Conservation (phyloP, 306 rosid species). For the Sesbania bispinosa region DNA sequence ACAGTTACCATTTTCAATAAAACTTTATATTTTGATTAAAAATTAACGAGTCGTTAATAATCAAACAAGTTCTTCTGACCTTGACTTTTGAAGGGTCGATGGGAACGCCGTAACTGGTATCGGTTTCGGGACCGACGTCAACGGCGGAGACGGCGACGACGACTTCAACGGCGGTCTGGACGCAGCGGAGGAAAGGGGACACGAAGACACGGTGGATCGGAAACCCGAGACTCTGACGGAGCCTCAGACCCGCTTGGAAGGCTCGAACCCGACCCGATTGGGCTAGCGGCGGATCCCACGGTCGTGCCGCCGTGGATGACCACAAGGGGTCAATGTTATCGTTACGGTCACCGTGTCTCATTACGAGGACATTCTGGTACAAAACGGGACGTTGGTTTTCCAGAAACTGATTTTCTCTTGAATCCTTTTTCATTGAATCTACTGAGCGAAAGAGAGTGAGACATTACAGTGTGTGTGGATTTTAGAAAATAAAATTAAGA, state of each 20-base stretch:
- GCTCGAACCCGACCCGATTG: constrained; percentile 54
- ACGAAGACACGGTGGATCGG: constrained; percentile 66
- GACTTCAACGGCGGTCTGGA: constrained; percentile 63
- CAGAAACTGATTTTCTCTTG: neutral
- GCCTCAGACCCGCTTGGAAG: constrained; percentile 38
- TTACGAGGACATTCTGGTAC: constrained; percentile 66
- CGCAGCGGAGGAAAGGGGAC: constrained; percentile 87
- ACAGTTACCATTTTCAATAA: neutral
- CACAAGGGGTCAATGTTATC: constrained; percentile 64
- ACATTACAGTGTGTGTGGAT: neutral
- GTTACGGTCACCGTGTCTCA: constrained; percentile 84
- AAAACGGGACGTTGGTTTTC: constrained; percentile 5
- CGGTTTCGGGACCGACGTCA: neutral
- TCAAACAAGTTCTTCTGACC: constrained; percentile 33
- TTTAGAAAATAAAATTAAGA: neutral
- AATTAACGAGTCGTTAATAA: neutral
- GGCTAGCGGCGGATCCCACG: constrained; percentile 83
- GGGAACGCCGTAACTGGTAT: neutral
- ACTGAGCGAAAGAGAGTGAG: neutral
- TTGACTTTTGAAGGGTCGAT: constrained; percentile 45
- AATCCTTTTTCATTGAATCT: constrained; percentile 18
- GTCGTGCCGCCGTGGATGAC: constrained; percentile 48
- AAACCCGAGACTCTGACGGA: constrained; percentile 43
- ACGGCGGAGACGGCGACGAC: constrained; percentile 40
- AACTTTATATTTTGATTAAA: neutral